Evolutionary conservation across 2,329 filamentous ascomycete species (phyloP), one percentile per base, ranked within the genome.

Genomic region (Ambrosiella beaveri): DNA sequence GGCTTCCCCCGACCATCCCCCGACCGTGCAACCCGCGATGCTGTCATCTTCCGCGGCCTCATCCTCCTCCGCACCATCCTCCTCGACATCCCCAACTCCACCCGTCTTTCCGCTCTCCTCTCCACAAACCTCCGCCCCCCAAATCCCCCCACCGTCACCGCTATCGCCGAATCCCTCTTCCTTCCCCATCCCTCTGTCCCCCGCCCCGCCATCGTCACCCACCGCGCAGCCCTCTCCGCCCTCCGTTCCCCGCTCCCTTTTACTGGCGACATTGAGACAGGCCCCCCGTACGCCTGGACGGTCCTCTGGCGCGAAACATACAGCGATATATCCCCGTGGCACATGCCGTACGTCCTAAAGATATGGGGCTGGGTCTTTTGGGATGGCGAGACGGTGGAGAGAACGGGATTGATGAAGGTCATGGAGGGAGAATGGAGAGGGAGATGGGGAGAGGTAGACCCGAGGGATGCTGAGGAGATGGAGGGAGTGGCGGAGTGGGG

Each of bases 331-430:
- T 38, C 56, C 27, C 40, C 56, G 15, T 61, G 59, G 56, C 41
- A 36, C 6, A 52, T 58, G 4, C 59, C 59, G 37, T 58, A 58
- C 17, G 35, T 36, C 13, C 38, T 61, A 7, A 61, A 61, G 56
- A 61, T 61, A 3, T 61, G 56, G 59, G 59, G 59, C 4, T 61
- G 59, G 59, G 47, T 53, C 11, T 58, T 61, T 53, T 58, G 59
- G 59, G 59, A 61, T 45, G 39, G 47, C 1, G 45, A 39, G n/a
- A 55, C 51, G 3, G 44, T 61, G 2, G 51, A 56, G 19, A 35
- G 17, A 15, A 44, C 56, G 7, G 52, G 56, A 6, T 38, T 61
- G 27, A 19, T 57, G 45, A 37, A 36, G 38, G 36, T 17, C 17
- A 57, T 61, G 38, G 37, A 44, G 12, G 44, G 38, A 6, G 59